Evolutionary conservation across 495 filamentous ascomycete genomes (phyloP), one percentile per base, ranked within the genome.

Genomic region (Lasiosphaeria miniovina): DNA sequence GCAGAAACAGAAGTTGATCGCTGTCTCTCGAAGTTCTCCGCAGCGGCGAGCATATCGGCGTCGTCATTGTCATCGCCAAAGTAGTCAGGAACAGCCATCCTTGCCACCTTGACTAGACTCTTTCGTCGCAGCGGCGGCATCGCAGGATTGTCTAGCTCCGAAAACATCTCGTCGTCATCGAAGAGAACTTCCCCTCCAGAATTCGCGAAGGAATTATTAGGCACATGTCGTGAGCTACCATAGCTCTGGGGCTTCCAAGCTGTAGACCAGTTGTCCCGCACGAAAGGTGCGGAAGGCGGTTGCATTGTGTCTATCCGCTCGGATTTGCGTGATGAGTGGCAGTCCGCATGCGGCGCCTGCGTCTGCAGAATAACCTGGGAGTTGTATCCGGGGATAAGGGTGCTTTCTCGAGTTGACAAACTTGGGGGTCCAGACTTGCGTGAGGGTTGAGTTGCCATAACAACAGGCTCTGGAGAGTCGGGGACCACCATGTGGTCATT

Each of bases 1-100:
- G 74, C 68, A 8, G 60, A 60, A 4, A 53, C 54, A 10, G 68
- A 58, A 1, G 66, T 56, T 34, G 75, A 61, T 15, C 76, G 71
- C 36, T 70, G 74, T 56, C 79, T 71, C 54, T 89, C 83, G 36
- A 87, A 68, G 63, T 82, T 74, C 36, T 84, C 76, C 4, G 83
- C 82, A 52, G 80, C 76, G 55, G 87, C 85, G 14, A 89, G 73
- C 75, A 91, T 83, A 6, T 88, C 87, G 55, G 90, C 88, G 61
- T 90, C 88, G 61, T 87, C 88, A 34, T 77, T 81, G 61, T 82
- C 82, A 58, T 86, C 80, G 41, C 85, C 86, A 65, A 85, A 88
- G 15, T 88, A 85, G 59, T 88, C 83, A 15, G 78, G 67, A 36
- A 40, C 38, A 9, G 15, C 15, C 36, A 35, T 41, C 4, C 15